Evolutionary conservation across 306 rosid species (phyloP).

Genomic region (Prosopis cineraria): DNA sequence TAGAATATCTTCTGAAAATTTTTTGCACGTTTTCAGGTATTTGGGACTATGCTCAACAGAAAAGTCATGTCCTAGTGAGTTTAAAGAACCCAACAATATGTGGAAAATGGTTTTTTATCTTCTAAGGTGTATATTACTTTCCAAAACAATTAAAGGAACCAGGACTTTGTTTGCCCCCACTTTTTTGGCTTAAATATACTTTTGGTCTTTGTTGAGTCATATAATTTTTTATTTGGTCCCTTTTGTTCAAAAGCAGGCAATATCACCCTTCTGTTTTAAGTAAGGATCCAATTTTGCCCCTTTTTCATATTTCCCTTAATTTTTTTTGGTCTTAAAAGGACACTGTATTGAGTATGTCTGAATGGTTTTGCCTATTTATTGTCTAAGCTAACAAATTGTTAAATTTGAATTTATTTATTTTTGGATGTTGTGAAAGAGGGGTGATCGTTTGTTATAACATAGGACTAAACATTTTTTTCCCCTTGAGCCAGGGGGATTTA

Average conservation of each 20-base stretch:
- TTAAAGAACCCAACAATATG: conserved; percentile 17
- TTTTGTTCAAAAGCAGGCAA: background rate
- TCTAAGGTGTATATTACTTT: conserved; percentile 29
- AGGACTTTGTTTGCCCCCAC: background rate
- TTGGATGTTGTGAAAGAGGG: background rate
- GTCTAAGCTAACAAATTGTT: background rate
- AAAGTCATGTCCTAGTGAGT: conserved; percentile 30
- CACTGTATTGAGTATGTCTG: background rate
- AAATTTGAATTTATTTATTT: background rate
- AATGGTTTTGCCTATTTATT: background rate
- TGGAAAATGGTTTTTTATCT: conserved; percentile 30
- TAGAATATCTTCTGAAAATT: conserved; percentile 32
- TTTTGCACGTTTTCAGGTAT: conserved; percentile 30
- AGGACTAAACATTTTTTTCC: background rate
- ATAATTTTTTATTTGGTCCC: background rate
- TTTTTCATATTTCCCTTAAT: background rate
- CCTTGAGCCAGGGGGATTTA: background rate
- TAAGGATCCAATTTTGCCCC: background rate
- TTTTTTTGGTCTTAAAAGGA: background rate
- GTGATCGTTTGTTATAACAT: background rate
- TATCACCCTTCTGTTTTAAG: background rate
- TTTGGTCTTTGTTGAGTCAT: background rate
- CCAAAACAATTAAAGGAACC: conserved; percentile 9
- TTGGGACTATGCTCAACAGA: conserved; percentile 31
- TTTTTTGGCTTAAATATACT: background rate